Base-by-base conservation (phyloP, 805 yeast genomes). In the Alloascoidea hylecoeti region DNA sequence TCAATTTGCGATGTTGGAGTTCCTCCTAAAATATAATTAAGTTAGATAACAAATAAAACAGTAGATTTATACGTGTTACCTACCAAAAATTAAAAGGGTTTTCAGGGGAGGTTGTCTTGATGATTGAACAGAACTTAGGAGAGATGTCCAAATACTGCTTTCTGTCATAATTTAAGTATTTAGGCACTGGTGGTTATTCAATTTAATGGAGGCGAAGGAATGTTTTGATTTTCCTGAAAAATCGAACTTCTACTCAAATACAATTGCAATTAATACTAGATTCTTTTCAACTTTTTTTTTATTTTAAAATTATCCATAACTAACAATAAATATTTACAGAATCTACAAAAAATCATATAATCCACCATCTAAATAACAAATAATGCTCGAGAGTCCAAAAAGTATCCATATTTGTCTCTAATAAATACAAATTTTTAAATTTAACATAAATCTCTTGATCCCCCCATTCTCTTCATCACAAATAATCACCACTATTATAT, bases 401-500 rank as follows among this genome's bases (percentile, higher is more conserved):
- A n/a, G n/a, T n/a, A n/a, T n/a, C n/a, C n/a, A n/a, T n/a, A n/a
- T n/a, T n/a, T n/a, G n/a, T n/a, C n/a, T n/a, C n/a, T n/a, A n/a
- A n/a, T n/a, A n/a, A n/a, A n/a, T n/a, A n/a, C n/a, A n/a, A n/a
- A n/a, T n/a, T n/a, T n/a, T n/a, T n/a, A n/a, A n/a, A n/a, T n/a
- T n/a, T n/a, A n/a, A n/a, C n/a, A n/a, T n/a, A n/a, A n/a, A n/a
- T n/a, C n/a, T n/a, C n/a, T n/a, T n/a, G n/a, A n/a, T n/a, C n/a
- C n/a, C n/a, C n/a, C n/a, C n/a, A n/a, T n/a, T n/a, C n/a, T n/a
- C n/a, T n/a, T n/a, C n/a, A n/a, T n/a, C n/a, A n/a, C n/a, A 51
- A 60, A 46, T 70, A 69, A 46, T 73, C 78, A 28, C 74, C 78
- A 35, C 61, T 57, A 51, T 75, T 75, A 49, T 70, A 75, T 18